Evolutionary conservation across 306 rosid species (phyloP).

Genomic region (Casuarina cunninghamiana): DNA sequence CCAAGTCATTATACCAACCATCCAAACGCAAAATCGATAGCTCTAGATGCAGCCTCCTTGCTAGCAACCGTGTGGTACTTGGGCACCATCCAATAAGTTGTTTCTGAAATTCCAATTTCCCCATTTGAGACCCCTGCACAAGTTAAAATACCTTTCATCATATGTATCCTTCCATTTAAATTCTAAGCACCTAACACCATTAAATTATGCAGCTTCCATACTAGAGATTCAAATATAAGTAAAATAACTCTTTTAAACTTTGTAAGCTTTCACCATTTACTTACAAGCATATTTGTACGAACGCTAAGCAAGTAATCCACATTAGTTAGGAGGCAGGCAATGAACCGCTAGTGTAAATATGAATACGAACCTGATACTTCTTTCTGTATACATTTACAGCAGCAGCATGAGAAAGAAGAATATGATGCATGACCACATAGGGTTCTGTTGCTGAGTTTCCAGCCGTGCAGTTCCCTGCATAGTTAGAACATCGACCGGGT

Average conservation of each 20-base stretch:
- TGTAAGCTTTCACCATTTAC: too few species aligned
- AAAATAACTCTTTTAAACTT: too few species aligned
- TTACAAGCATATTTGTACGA: too few species aligned
- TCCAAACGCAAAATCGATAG: conserved; percentile 47
- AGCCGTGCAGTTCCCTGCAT: conserved; percentile 36
- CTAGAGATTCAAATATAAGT: too few species aligned
- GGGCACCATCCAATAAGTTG: conserved; percentile 41
- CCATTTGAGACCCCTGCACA: conserved; percentile 38
- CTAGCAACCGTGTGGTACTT: conserved; percentile 28
- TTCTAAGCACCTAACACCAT: background rate
- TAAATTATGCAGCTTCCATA: too few species aligned
- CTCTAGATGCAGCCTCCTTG: conserved; percentile 34
- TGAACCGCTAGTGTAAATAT: background rate
- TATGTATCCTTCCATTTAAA: background rate
- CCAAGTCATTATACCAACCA: conserved; percentile 27
- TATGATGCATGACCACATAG: conserved; percentile 39
- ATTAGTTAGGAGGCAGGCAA: background rate
- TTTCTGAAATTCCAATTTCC: conserved; percentile 40
- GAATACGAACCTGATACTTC: conserved; percentile 39
- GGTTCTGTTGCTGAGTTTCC: conserved; percentile 57
- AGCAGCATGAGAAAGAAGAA: conserved; percentile 49
- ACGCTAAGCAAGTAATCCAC: too few species aligned
- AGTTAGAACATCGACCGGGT: conserved; percentile 54
- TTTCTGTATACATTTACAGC: conserved; percentile 36
- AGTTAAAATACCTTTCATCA: background rate